Evolutionary conservation across 1,284 basidiomycete species (phyloP), one percentile per base, ranked within the genome.

Genomic region (Vanrija humicola): DNA sequence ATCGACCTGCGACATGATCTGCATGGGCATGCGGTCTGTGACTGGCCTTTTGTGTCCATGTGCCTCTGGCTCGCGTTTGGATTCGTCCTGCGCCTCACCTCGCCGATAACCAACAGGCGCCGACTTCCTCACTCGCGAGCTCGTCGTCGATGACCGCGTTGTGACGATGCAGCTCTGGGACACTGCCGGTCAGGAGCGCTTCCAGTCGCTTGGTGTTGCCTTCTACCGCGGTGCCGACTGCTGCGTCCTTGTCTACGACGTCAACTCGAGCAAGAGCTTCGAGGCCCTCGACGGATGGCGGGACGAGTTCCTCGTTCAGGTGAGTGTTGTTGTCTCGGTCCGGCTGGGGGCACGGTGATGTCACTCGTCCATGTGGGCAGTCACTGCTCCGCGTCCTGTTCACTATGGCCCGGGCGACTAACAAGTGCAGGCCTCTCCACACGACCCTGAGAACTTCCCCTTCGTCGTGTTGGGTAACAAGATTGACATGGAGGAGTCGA

Each of bases 81-180:
- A n/a, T 5, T 34, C 46, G 4, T n/a, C 12, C 48, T 26, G 39
- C 28, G 6, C 38, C 21, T 43, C 48, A 38, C 40, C 26, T 23
- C 26, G 45, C n/a, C 45, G 34, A 12, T 28, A 28, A 14, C 5
- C 18, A 39, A n/a, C 55, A 72, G 68, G 69, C 46, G 68, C 72
- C 65, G 69, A 64, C 66, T 94, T 91, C 78, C 81, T 99, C 66
- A 99, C 96, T 54, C 94, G 98, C 80, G 96, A 98, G 79, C 89
- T 98, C 55, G 92, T 97, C 83, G 93, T 98, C 38, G 96, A 99
- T 70, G 96, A 98, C 78, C 86, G 94, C 49, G 83, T 95, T 51
- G 96, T 98, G 52, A 98, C 96, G 15, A 98, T 98, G 93, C 95
- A 97, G 86, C 82, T 99, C 51, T 99, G 96, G 96, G 96, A 99